Evolutionary conservation across 257 asterid genomes (phyloP).

Genomic region (Scutellaria minor): DNA sequence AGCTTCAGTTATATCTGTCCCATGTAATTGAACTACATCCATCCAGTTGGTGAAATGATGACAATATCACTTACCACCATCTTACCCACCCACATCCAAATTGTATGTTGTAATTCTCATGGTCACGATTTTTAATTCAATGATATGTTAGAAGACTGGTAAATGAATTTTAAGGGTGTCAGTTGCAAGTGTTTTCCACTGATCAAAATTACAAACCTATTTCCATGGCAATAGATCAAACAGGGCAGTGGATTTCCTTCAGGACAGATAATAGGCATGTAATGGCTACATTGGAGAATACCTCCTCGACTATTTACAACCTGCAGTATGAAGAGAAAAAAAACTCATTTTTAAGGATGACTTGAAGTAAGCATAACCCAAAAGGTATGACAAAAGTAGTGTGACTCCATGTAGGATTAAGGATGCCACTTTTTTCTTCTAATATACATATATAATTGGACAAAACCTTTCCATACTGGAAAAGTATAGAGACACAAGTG

Average conservation of each 20-base stretch:
- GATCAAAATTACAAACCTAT: slow-evolving; percentile 62
- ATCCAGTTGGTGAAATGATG: too few species aligned
- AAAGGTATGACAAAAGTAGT: too few species aligned
- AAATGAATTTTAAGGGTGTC: slow-evolving; percentile 4
- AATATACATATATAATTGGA: too few species aligned
- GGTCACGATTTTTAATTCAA: background rate
- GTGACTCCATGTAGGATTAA: too few species aligned
- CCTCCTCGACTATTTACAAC: slow-evolving; percentile 76
- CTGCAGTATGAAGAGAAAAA: slow-evolving; percentile 49
- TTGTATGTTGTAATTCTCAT: too few species aligned
- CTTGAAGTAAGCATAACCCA: background rate
- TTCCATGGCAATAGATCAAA: slow-evolving; percentile 95
- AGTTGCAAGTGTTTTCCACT: slow-evolving; percentile 21
- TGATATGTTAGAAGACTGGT: slow-evolving; percentile 8
- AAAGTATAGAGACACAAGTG: too few species aligned
- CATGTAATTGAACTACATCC: too few species aligned
- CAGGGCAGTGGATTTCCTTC: slow-evolving; percentile 81
- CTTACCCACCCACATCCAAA: too few species aligned
- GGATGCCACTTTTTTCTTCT: too few species aligned
- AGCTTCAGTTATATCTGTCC: too few species aligned
- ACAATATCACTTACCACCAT: too few species aligned
- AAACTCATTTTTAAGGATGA: slow-evolving; percentile 15
- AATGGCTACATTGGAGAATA: slow-evolving; percentile 90
- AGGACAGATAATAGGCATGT: slow-evolving; percentile 72
- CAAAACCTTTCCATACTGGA: too few species aligned